phyloP scores from a whole-genome alignment of 257 asterid genomes.

The Nicotiana undulata region DNA sequence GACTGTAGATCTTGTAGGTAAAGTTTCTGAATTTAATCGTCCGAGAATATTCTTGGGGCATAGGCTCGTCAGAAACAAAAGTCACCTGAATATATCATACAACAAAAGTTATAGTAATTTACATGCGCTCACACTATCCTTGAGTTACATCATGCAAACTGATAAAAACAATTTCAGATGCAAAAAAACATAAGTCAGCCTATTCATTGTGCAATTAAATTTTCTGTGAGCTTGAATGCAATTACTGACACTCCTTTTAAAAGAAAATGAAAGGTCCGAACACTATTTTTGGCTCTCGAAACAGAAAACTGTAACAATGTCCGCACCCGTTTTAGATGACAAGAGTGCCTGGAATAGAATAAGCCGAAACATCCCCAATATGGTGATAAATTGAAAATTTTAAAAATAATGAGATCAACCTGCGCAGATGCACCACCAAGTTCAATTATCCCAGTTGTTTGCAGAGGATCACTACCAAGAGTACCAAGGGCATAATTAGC shows the following conservation, averaged over 20 bases:
- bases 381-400: neutral
- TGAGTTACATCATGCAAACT: neutral
- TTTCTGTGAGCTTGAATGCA: neutral
- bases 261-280: neutral
- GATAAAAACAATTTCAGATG: neutral
- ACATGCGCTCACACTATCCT: neutral
- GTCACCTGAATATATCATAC: conserved; percentile 49
- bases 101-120: neutral
- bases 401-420: conserved; percentile 38
- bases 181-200: neutral
- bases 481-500: conserved; percentile 95
- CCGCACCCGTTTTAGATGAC: neutral
- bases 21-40: conserved; percentile 58
- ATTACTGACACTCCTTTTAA: neutral
- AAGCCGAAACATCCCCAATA: neutral
- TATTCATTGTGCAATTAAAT: neutral
- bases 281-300: neutral
- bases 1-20: conserved; percentile 80
- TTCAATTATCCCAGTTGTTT: conserved; percentile 92
- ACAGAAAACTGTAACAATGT: neutral
- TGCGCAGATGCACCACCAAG: conserved; percentile 99
- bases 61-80: conserved; percentile 67
- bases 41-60: conserved; percentile 67
- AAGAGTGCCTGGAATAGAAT: neutral
- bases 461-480: conserved; percentile 78